Evolutionary conservation across 2,329 filamentous ascomycete species (phyloP), one percentile per base, ranked within the genome.

Genomic region (Penicillium sp.): DNA sequence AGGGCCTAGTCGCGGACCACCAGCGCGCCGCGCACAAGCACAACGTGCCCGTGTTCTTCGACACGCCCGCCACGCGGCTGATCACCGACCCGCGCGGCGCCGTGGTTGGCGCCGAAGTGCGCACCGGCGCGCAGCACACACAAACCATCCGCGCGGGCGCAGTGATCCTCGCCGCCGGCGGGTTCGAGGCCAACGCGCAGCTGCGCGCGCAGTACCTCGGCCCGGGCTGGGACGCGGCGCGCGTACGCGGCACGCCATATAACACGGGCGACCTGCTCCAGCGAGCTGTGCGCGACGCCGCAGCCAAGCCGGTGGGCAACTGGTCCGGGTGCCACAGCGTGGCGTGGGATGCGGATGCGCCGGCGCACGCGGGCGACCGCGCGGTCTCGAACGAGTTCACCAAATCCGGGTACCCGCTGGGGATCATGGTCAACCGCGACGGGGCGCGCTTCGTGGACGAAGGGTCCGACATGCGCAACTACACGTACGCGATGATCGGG

Each of bases 351-450:
- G 79, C 78, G 1, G 75, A 83, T 52, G 75, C 81, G 0, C 70
- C 75, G 0, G 58, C 72, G 0, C 57, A 78, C 45, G 64, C 65
- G 0, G 81, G 81, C 3, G 76, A 84, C 48, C 71, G 78, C 2
- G 63, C 63, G n/a, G 62, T 78, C 2, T 80, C 81, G 3, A 85
- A 86, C 51, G 75, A 84, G 57, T 83, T 76, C 54, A 86, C 81
- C 5, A 86, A 86, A 54, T 82, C 77, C 1, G 82, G 81, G 1
- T 85, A 85, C 49, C 81, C 82, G 0, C 66, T 85, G 0, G 82
- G 81, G 0, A 49, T 85, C 9, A 84, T 83, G 75, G 41, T 85
- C 11, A 85, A 86, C 50, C 58, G 60, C 0, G 53, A 74, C 0
- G 82, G 81, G 0, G 54, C 73, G 28, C 69, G 82, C 1, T 85